Percentiles rank a stretch among this genome's conserved stretches.
These are phyloP conservation scores for Purpureocillium takamizusanense DNA, from an alignment of 2,329 filamentous ascomycete species.

Conservation along the genomic window DNA sequence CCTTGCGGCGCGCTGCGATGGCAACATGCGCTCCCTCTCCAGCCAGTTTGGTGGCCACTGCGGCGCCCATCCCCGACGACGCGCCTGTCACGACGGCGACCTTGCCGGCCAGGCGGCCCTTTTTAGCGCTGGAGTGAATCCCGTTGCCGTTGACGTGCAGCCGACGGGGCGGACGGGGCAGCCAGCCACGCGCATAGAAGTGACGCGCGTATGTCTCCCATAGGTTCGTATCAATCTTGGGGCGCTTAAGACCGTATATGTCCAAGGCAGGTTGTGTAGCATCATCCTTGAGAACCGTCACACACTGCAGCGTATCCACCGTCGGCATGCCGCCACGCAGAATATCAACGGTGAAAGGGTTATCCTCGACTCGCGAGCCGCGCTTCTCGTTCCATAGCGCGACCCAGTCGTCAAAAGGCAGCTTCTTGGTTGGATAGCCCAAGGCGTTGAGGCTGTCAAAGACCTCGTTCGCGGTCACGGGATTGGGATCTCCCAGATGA, in stretches of 20 bases:
- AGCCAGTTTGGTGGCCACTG: conserved; percentile 60
- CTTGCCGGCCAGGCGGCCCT: conserved; percentile 55
- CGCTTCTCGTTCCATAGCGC: conserved; percentile 63
- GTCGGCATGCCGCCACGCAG: conserved; percentile 74
- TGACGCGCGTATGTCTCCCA: conserved; percentile 72
- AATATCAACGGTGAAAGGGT: conserved; percentile 69
- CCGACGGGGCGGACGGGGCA: conserved; percentile 51
- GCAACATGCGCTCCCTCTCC: conserved; percentile 64
- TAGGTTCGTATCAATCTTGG: conserved; percentile 60
- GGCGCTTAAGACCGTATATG: conserved; percentile 46
- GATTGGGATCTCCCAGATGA: conserved; percentile 65
- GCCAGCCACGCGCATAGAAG: conserved; percentile 73
- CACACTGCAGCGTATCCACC: conserved; percentile 59
- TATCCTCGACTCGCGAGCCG: conserved; percentile 57
- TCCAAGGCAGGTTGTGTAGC: conserved; percentile 53
- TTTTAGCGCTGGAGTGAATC: conserved; percentile 13
- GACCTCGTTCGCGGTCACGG: conserved; percentile 55
- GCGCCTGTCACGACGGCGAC: conserved; percentile 73
- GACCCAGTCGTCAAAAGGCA: conserved; percentile 68
- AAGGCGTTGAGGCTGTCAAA: conserved; percentile 57
- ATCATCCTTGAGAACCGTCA: conserved; percentile 65
- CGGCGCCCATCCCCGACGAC: conserved; percentile 71
- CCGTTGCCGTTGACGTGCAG: conserved; percentile 22
- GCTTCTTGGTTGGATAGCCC: conserved; percentile 59
- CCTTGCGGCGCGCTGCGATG: conserved; percentile 60